Conservation (phyloP, 305 asterid genomes). For the Ajuga reptans region DNA sequence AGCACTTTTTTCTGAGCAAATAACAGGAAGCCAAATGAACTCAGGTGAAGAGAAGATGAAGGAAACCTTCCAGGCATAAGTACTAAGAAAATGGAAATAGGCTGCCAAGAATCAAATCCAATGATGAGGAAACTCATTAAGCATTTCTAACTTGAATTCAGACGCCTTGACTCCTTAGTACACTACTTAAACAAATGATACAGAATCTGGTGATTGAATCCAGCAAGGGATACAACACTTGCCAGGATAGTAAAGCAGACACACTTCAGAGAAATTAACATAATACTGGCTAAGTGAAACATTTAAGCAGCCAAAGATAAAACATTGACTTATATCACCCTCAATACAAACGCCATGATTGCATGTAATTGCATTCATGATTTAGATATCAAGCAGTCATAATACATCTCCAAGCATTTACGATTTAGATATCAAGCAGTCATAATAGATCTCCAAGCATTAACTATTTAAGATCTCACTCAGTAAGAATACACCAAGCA, state of each 20-base stretch:
- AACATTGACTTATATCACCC: not conserved
- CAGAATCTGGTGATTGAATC: not conserved
- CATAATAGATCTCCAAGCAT: not conserved
- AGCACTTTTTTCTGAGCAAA: not conserved
- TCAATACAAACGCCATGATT: not conserved
- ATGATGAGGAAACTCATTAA: not conserved
- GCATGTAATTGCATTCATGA: not conserved
- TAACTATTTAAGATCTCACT: not conserved
- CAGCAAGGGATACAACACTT: not conserved
- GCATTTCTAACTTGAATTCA: not conserved
- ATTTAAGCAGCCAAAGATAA: not conserved
- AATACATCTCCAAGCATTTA: not conserved
- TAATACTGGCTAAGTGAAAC: not conserved
- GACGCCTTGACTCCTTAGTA: not conserved
- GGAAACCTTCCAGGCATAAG: not conserved
- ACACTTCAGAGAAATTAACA: not conserved
- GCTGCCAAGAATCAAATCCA: not conserved
- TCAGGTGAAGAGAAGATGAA: not conserved
- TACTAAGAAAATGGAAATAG: not conserved
- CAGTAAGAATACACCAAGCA: not conserved
- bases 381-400: not conserved
- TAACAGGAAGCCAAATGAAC: not conserved
- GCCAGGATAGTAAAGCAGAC: not conserved
- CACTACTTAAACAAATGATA: not conserved
- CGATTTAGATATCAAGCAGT: not conserved